phyloP scores from a whole-genome alignment of 495 filamentous ascomycete species.

The Penicillium tannophilum region DNA sequence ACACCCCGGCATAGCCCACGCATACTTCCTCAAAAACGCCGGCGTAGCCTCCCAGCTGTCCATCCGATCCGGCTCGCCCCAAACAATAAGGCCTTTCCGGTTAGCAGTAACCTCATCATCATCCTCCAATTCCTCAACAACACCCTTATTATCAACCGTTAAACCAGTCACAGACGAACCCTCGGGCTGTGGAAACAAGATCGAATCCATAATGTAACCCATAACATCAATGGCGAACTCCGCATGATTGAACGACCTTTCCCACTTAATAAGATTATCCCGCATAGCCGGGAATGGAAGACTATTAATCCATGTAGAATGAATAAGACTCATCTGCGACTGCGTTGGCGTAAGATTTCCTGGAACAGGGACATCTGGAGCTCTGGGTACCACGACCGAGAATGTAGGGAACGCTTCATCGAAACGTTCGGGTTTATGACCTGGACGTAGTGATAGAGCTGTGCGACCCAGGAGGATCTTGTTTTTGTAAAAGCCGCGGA shows the following conservation, averaged over 20 bases:
- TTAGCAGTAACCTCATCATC: slow-evolving; percentile 19
- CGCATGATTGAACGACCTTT: slow-evolving; percentile 17
- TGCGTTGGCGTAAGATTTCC: slow-evolving; percentile 10
- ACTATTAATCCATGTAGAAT: slow-evolving; percentile 24
- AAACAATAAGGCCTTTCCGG: slow-evolving; percentile 18
- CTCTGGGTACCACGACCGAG: slow-evolving; percentile 2
- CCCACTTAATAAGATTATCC: slow-evolving; percentile 24
- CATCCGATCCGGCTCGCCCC: slow-evolving; percentile 16
- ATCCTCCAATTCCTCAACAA: neutral
- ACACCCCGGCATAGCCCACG: slow-evolving; percentile 18
- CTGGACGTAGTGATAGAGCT: neutral
- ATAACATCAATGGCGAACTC: slow-evolving; percentile 13
- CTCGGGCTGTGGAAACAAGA: slow-evolving; percentile 4
- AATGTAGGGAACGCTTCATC: slow-evolving; percentile 4
- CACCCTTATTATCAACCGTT: neutral
- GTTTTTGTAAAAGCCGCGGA: slow-evolving; percentile 58
- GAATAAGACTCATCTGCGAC: slow-evolving; percentile 13
- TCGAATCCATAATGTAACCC: slow-evolving; percentile 4
- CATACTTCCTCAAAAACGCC: slow-evolving; percentile 21
- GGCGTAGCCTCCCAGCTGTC: slow-evolving; percentile 25
- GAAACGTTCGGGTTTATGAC: neutral
- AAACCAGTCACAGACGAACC: neutral
- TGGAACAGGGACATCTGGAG: slow-evolving; percentile 7
- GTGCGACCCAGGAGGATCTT: slow-evolving; percentile 8
- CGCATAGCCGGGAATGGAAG: slow-evolving; percentile 23